Conservation (phyloP, 192 early-diverging fungal species). For the Obelidium mucronatum region DNA sequence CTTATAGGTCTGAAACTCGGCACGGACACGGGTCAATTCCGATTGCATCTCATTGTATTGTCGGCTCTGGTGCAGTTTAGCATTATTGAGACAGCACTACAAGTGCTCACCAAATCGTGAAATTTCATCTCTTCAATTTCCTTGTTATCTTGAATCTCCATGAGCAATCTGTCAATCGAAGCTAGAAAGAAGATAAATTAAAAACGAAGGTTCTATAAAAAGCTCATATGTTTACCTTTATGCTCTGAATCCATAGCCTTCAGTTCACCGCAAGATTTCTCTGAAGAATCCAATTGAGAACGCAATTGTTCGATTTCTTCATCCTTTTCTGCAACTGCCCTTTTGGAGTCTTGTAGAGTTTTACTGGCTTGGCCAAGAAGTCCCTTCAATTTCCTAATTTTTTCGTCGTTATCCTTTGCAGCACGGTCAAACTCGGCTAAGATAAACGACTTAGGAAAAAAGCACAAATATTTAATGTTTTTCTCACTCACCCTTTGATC, state of each 20-base stretch:
- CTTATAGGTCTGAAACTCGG: constrained; percentile 41
- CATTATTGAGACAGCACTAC: neutral
- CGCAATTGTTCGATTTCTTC: constrained; percentile 16
- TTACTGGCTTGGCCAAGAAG: constrained; percentile 39
- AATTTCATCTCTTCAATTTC: constrained; percentile 24
- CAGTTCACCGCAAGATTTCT: neutral
- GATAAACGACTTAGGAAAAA: neutral
- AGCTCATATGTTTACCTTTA: constrained; percentile 7
- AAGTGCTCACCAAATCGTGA: neutral
- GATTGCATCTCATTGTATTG: neutral
- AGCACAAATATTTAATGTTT: no score
- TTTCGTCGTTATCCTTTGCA: constrained; percentile 31
- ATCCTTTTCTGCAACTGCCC: constrained; percentile 25
- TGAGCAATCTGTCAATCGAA: constrained; percentile 11
- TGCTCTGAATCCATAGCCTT: constrained; percentile 10
- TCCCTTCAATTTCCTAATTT: constrained; percentile 36
- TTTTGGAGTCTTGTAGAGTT: constrained; percentile 36
- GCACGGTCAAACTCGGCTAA: constrained; percentile 12
- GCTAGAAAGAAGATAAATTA: no score
- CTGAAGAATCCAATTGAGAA: constrained; percentile 12
- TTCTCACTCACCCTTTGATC: constrained; percentile 5
- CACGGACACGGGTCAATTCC: constrained; percentile 20
- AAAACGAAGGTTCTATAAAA: neutral
- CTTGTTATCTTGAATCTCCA: constrained; percentile 24
- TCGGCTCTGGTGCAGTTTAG: constrained; percentile 7